Percentiles rank a stretch among this genome's conserved stretches.
These are phyloP conservation scores for Phyllosticta ampelicida DNA, from an alignment of 2,329 filamentous ascomycete species.

Conservation along the genomic window DNA sequence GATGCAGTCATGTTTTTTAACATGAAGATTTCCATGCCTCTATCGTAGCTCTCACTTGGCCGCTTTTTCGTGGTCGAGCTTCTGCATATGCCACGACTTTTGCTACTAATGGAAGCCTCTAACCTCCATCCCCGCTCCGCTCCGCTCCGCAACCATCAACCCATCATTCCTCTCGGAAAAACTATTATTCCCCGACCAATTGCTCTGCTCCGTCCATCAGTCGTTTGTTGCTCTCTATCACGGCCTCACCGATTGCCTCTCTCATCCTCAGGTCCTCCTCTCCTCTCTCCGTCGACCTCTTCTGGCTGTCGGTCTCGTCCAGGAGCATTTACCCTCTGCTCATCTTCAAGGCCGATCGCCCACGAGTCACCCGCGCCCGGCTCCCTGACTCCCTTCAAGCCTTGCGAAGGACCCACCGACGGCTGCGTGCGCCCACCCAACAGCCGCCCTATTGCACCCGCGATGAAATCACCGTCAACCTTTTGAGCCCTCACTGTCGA, in stretches of 20 bases:
- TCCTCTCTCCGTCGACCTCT: neutral
- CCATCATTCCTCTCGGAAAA: too few relatives aligned
- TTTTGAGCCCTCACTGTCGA: constrained; percentile 28
- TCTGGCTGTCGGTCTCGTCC: neutral
- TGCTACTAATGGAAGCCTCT: too few relatives aligned
- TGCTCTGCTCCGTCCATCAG: too few relatives aligned
- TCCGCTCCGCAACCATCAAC: too few relatives aligned
- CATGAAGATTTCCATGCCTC: too few relatives aligned
- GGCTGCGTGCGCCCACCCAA: constrained; percentile 11
- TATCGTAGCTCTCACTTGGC: too few relatives aligned
- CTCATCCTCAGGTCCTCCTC: neutral
- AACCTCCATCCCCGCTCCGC: too few relatives aligned
- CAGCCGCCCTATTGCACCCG: constrained; percentile 8
- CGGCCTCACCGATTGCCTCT: neutral
- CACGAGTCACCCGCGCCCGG: constrained; percentile 6
- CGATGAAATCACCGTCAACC: constrained; percentile 10
- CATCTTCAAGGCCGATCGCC: neutral
- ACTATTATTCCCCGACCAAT: too few relatives aligned
- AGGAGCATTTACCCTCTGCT: neutral
- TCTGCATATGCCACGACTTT: too few relatives aligned
- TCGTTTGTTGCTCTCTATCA: neutral
- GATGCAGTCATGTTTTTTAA: too few relatives aligned
- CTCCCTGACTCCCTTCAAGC: constrained; percentile 11
- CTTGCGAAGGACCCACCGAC: constrained; percentile 15
- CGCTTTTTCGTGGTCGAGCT: too few relatives aligned